Evolutionary conservation across 441 rosid genomes (phyloP).

Genomic region (Adansonia rubrostipa): DNA sequence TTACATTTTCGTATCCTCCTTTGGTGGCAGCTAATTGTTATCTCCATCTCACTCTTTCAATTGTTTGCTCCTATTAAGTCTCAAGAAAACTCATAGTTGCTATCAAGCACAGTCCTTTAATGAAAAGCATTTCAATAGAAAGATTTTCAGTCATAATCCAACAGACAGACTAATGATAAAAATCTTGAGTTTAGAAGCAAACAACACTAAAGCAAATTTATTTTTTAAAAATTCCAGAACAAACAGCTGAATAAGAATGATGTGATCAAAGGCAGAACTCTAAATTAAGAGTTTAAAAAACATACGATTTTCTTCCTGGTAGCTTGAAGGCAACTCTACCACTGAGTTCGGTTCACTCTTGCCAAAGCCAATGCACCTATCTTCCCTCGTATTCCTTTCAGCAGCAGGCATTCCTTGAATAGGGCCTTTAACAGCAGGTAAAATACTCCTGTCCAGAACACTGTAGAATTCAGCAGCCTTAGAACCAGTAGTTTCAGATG

Average conservation of each 20-base stretch:
- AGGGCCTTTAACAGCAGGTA: conserved; percentile 49
- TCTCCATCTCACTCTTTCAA: neutral
- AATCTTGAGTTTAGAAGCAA: neutral
- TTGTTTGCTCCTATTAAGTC: conserved; percentile 1
- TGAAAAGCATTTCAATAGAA: conserved; percentile 4
- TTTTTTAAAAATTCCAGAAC: neutral
- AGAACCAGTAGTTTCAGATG: conserved; percentile 49
- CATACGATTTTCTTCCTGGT: conserved; percentile 71
- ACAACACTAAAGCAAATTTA: neutral
- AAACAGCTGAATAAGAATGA: conserved; percentile 1
- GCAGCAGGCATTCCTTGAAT: conserved; percentile 50
- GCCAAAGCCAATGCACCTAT: conserved; percentile 50
- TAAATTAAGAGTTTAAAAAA: conserved; percentile 18
- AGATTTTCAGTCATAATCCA: conserved; percentile 16
- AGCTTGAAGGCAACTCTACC: conserved; percentile 57
- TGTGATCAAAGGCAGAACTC: conserved; percentile 18
- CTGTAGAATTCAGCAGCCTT: conserved; percentile 47
- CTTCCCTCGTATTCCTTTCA: conserved; percentile 64
- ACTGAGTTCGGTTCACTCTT: conserved; percentile 53
- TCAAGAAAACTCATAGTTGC: neutral
- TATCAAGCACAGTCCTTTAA: neutral
- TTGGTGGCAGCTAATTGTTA: neutral
- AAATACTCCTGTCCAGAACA: conserved; percentile 47
- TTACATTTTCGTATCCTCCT: neutral
- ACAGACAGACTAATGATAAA: neutral